Base-by-base conservation (phyloP, 495 filamentous ascomycete species). In the Chlorociboria aeruginascens region DNA sequence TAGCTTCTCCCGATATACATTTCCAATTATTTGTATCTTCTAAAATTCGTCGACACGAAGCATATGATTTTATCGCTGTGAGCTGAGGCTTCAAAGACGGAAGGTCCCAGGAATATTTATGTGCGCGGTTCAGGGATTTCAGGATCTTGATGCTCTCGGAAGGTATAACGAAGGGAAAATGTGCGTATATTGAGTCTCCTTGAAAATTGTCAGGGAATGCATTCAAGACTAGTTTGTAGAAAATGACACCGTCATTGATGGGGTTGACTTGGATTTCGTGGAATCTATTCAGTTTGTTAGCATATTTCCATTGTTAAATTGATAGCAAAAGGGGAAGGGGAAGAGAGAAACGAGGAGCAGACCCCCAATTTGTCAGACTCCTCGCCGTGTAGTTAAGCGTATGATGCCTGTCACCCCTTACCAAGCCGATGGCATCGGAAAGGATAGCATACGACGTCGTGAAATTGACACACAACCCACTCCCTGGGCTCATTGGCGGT, bases 351-450 rank as follows among this genome's bases (percentile, higher is more conserved):
- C 8, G 29, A n/a, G 0, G 6, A 33, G 30, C 25, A 20, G 48
- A 55, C 48, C 85, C 87, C 85, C 85, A 95, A 56, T 85, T 89
- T 4, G 89, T 95, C 12, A 94, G 72, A 47, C 79, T 74, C 32
- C 75, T 77, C 0, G 89, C 76, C 31, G 78, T 83, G 61, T 86
- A 89, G 53, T 79, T 75, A 14, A 62, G 58, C 0, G 89, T 93
- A 63, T 92, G 89, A 66, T 90, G 89, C 6, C 89, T 73, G 61
- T 95, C 89, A 13, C 87, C 84, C 32, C 89, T 76, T 33, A 93
- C 86, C n/a, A 94, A 66, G 33, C 79, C 78, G 7, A 89, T 83
- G 1, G 89, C 89, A 61, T 95, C 89, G 0, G 85, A 89, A 6
- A 95, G 69, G 44, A 95, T 82, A 1, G 83, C 83, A 51, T 85